These are phyloP conservation scores for Aspergillus affinis DNA, from an alignment of 495 filamentous ascomycete genomes.

Conservation along the genomic window DNA sequence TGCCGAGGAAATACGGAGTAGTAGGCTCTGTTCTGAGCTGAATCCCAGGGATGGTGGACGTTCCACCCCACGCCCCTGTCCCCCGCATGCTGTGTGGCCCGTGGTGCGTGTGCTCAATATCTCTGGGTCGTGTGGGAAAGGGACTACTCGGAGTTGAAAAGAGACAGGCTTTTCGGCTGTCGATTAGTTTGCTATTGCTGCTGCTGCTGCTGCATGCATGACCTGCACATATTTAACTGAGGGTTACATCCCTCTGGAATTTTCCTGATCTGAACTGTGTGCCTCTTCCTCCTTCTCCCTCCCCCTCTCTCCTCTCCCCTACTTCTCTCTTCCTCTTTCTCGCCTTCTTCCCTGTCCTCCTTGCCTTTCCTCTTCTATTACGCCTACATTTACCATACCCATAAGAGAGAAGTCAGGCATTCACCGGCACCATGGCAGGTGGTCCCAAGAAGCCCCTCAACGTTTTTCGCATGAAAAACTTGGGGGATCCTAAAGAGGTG, in stretches of 20 bases:
- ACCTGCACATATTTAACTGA: background rate
- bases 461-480: conserved; percentile 58
- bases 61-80: background rate
- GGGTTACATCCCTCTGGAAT: background rate
- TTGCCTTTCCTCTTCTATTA: background rate
- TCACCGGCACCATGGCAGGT: conserved; percentile 50
- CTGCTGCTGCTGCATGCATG: background rate
- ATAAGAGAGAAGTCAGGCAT: background rate
- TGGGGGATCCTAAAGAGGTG: conserved; percentile 54
- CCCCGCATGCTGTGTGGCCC: background rate
- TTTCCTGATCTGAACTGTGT: background rate
- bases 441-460: conserved; percentile 66
- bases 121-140: background rate
- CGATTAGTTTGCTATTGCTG: too few relatives aligned
- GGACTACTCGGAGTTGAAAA: background rate
- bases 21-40: background rate
- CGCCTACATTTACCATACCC: background rate
- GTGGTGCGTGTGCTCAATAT: background rate
- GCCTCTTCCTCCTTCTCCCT: too few relatives aligned
- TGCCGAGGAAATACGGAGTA: background rate
- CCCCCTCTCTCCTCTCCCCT: background rate
- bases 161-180: background rate
- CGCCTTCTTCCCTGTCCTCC: background rate
- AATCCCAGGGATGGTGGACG: too few relatives aligned
- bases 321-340: background rate